Conservation (phyloP, 1,284 basidiomycete genomes). For the Cutaneotrichosporon dermatis region DNA sequence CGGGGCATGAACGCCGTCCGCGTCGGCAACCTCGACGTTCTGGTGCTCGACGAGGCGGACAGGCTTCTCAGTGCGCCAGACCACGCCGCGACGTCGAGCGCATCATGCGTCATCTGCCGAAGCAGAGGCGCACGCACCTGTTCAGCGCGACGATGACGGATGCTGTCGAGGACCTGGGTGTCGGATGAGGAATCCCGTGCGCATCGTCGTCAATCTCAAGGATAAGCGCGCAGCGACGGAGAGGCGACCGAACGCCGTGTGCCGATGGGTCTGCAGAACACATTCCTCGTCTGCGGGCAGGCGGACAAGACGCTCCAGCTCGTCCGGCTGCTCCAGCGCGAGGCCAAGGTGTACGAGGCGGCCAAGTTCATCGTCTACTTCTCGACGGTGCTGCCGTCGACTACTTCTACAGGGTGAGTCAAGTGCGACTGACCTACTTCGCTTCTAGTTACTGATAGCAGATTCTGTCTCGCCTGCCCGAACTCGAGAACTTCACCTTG, state of each 20-base stretch:
- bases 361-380: conserved; percentile 95
- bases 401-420: conserved; percentile 81
- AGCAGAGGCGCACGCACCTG: conserved; percentile 93
- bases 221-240: conserved; percentile 53
- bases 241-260: conserved; percentile 68
- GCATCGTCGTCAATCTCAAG: conserved; percentile 90
- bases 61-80: conserved; percentile 51
- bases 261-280: conserved; percentile 70
- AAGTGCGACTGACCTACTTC: no score
- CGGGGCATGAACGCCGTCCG: conserved; percentile 65
- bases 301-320: conserved; percentile 83
- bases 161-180: conserved; percentile 82
- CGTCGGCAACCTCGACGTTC: conserved; percentile 73
- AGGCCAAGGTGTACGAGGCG: conserved; percentile 52
- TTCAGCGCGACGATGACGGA: conserved; percentile 99
- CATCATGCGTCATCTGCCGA: conserved; percentile 80
- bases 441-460: conserved; percentile 40
- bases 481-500: conserved; percentile 58
- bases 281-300: conserved; percentile 63
- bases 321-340: conserved; percentile 65
- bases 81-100: conserved; percentile 46
- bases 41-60: conserved; percentile 96
- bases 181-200: conserved; percentile 91
- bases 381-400: conserved; percentile 93
- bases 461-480: conserved; percentile 64